These are phyloP conservation scores for Malus sylvestris DNA, from an alignment of 306 rosid species.

Conservation along the genomic window DNA sequence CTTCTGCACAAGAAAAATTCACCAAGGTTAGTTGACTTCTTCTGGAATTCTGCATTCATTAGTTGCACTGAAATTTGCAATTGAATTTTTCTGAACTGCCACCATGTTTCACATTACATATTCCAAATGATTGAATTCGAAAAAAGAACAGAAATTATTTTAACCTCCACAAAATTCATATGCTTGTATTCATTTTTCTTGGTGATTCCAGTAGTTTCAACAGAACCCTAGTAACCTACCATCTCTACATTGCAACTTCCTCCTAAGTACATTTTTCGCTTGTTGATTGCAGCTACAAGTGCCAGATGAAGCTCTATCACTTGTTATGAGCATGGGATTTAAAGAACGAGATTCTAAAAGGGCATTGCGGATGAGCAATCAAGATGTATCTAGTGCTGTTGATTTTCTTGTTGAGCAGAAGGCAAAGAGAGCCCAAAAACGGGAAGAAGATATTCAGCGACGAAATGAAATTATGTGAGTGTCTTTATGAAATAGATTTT, in stretches of 20 bases:
- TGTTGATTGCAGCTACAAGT: conserved; percentile 68
- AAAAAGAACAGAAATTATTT: not conserved
- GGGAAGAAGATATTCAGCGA: conserved; percentile 51
- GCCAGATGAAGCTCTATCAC: conserved; percentile 74
- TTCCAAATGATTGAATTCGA: not conserved
- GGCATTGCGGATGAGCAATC: conserved; percentile 83
- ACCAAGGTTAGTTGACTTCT: conserved; percentile 37
- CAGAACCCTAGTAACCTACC: not conserved
- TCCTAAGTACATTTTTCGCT: not conserved
- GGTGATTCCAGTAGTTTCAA: not conserved
- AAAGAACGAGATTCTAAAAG: conserved; percentile 60
- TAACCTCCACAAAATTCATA: not conserved
- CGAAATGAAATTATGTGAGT: conserved; percentile 55
- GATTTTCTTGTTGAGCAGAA: conserved; percentile 78
- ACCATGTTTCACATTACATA: not conserved
- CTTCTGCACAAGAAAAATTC: conserved; percentile 59
- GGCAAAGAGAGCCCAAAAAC: conserved; percentile 41
- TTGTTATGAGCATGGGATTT: conserved; percentile 85
- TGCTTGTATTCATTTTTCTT: not conserved
- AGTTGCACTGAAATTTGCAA: not conserved
- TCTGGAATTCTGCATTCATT: not conserved
- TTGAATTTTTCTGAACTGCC: not conserved
- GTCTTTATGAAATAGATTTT: not conserved
- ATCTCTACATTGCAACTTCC: not conserved
- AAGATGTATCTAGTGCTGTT: conserved; percentile 71